phyloP scores from a whole-genome alignment of 805 yeast species.

The Metschnikowia drakensbergensis region DNA sequence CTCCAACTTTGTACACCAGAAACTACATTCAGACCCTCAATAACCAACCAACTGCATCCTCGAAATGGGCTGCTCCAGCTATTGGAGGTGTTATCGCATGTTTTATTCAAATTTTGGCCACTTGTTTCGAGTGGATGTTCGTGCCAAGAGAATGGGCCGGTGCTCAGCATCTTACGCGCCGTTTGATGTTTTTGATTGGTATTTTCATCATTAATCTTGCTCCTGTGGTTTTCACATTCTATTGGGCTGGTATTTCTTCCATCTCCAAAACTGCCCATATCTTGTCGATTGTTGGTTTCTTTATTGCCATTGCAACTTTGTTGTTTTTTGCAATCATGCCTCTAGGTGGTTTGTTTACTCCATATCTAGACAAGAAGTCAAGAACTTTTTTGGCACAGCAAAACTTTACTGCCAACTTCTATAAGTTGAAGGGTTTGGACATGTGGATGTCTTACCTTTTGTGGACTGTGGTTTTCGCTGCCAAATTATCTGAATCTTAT shows the following conservation, averaged over 20 bases:
- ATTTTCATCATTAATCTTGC: slow-evolving; percentile 73
- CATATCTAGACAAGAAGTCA: slow-evolving; percentile 80
- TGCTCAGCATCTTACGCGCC: slow-evolving; percentile 91
- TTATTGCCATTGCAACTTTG: slow-evolving; percentile 80
- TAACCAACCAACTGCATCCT: slow-evolving; percentile 85
- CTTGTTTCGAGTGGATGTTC: slow-evolving; percentile 88
- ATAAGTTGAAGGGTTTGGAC: slow-evolving; percentile 77
- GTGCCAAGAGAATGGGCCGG: slow-evolving; percentile 99
- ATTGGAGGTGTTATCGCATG: slow-evolving; percentile 89
- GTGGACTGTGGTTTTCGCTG: slow-evolving; percentile 86
- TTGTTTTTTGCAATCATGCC: slow-evolving; percentile 93
- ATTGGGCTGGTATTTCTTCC: slow-evolving; percentile 65
- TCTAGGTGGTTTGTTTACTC: slow-evolving; percentile 90
- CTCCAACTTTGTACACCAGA: slow-evolving; percentile 87
- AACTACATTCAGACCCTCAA: slow-evolving; percentile 78
- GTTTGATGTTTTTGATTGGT: slow-evolving; percentile 68
- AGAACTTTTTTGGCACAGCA: slow-evolving; percentile 91
- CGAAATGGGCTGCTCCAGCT: slow-evolving; percentile 90
- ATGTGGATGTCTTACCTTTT: slow-evolving; percentile 94
- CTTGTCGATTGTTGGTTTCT: slow-evolving; percentile 83
- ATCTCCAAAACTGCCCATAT: slow-evolving; percentile 69
- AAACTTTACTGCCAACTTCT: slow-evolving; percentile 90
- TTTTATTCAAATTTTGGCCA: slow-evolving; percentile 78
- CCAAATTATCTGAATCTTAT: slow-evolving; percentile 79
- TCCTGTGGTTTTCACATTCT: slow-evolving; percentile 82